A percentile compares a stretch with the other conserved stretches of the same genome.
Conservation (phyloP, 257 asterid species). For the Ehretia macrophylla region DNA sequence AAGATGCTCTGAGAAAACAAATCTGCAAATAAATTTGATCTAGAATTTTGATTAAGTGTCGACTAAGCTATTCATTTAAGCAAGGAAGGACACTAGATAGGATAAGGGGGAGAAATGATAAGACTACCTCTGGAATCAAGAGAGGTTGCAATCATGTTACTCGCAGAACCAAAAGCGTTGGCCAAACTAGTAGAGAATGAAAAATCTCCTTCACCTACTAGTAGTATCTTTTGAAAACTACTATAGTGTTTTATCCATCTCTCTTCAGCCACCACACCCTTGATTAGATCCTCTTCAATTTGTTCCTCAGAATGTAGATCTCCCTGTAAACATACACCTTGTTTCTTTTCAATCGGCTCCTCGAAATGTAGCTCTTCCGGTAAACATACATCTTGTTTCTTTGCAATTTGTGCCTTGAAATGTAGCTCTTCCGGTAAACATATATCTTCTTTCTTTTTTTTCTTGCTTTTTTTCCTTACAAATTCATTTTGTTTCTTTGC, state of each 20-base stretch:
- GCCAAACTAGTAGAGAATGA: conserved; percentile 34
- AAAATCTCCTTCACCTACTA: conserved; percentile 44
- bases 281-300: not conserved
- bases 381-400: not conserved
- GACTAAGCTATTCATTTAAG: no score
- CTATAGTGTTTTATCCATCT: conserved; percentile 33
- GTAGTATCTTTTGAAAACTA: conserved; percentile 26
- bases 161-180: conserved; percentile 16
- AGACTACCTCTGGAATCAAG: conserved; percentile 27
- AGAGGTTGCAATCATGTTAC: conserved; percentile 35
- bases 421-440: not conserved
- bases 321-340: not conserved
- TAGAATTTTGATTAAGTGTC: no score
- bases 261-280: conserved; percentile 31
- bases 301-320: not conserved
- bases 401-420: not conserved
- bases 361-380: no score
- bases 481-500: no score
- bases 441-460: no score
- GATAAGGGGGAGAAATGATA: not conserved
- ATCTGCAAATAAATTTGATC: no score
- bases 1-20: no score
- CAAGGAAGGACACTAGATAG: no score
- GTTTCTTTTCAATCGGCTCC: not conserved
- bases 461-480: no score